These are phyloP conservation scores for Volutella citrinella DNA, from an alignment of 2,329 filamentous ascomycete species.

Conservation along the genomic window DNA sequence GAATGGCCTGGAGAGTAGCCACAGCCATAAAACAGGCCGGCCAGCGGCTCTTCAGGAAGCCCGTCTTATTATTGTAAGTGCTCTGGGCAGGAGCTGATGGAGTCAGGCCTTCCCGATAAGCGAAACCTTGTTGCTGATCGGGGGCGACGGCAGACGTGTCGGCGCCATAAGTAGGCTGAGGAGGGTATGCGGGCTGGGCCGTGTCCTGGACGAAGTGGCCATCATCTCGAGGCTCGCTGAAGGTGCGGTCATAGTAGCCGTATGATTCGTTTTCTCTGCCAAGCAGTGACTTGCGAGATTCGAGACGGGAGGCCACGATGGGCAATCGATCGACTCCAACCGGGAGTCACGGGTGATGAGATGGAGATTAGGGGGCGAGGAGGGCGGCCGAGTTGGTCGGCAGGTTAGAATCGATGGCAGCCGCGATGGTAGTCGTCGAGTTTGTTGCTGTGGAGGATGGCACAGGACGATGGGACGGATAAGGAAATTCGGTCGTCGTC, in stretches of 20 bases:
- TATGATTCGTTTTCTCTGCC: slow-evolving; percentile 37
- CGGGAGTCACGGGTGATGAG: slow-evolving; percentile 31
- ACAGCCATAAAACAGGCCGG: slow-evolving; percentile 80
- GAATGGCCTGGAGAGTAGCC: slow-evolving; percentile 70
- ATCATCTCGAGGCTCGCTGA: slow-evolving; percentile 31
- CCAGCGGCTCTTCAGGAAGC: slow-evolving; percentile 81
- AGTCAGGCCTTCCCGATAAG: slow-evolving; percentile 35
- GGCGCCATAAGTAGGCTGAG: slow-evolving; percentile 30
- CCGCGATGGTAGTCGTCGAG: no score
- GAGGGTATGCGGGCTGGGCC: slow-evolving; percentile 15
- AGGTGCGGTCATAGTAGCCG: slow-evolving; percentile 32
- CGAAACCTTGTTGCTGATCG: slow-evolving; percentile 33
- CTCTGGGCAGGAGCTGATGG: slow-evolving; percentile 30
- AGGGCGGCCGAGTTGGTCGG: no score
- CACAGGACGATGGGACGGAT: no score
- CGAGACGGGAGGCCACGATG: slow-evolving; percentile 39
- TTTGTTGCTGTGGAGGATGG: no score
- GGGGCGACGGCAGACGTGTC: slow-evolving; percentile 26
- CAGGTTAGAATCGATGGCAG: no score
- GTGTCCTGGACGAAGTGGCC: slow-evolving; percentile 17
- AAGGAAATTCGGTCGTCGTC: no score
- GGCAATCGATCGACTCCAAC: slow-evolving; percentile 32
- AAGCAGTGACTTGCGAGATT: slow-evolving; percentile 39
- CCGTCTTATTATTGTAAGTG: slow-evolving; percentile 46
- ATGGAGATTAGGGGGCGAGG: slow-evolving; percentile 6